Conservation (phyloP, 2,329 filamentous ascomycete genomes). For the Hymenoscyphus occultus region DNA sequence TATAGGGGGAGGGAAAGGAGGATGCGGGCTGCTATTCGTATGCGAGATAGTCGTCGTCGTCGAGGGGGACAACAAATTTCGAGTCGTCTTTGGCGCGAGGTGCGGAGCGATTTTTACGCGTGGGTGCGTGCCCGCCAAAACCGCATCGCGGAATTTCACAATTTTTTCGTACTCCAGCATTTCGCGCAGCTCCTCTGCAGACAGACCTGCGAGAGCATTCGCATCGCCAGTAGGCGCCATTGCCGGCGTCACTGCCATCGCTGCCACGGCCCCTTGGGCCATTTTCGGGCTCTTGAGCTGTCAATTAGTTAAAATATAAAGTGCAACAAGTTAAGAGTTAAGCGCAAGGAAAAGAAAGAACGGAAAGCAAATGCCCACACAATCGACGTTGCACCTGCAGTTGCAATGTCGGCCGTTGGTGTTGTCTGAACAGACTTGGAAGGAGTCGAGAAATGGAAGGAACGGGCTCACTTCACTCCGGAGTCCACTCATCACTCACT, state of each 20-base stretch:
- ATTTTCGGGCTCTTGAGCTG: slow-evolving; percentile 26
- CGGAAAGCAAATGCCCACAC: slow-evolving; percentile 14
- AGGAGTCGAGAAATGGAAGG: background rate
- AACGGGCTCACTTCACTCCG: background rate
- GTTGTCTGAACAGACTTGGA: background rate
- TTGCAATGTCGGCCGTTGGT: slow-evolving; percentile 5
- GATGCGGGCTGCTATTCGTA: slow-evolving; percentile 11
- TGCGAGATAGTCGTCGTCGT: slow-evolving; percentile 26
- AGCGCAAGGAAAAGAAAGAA: slow-evolving; percentile 10
- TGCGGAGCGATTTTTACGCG: slow-evolving; percentile 54
- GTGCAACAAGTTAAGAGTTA: slow-evolving; percentile 13
- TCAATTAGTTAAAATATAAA: slow-evolving; percentile 24
- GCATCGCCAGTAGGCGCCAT: slow-evolving; percentile 25
- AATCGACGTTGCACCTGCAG: slow-evolving; percentile 10
- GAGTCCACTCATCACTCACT: too few relatives aligned
- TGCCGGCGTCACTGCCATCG: slow-evolving; percentile 22
- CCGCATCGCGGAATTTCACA: slow-evolving; percentile 72
- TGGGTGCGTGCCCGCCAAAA: slow-evolving; percentile 74
- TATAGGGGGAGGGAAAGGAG: slow-evolving; percentile 14
- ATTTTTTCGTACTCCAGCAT: slow-evolving; percentile 75
- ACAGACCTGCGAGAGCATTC: slow-evolving; percentile 30
- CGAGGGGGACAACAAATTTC: slow-evolving; percentile 27
- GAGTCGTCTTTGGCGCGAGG: slow-evolving; percentile 35
- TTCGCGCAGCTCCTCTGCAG: slow-evolving; percentile 53
- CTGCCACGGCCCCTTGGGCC: slow-evolving; percentile 40